phyloP scores from a whole-genome alignment of 768 basidiomycete genomes.

The Rhodosporidiobolus sp. region DNA sequence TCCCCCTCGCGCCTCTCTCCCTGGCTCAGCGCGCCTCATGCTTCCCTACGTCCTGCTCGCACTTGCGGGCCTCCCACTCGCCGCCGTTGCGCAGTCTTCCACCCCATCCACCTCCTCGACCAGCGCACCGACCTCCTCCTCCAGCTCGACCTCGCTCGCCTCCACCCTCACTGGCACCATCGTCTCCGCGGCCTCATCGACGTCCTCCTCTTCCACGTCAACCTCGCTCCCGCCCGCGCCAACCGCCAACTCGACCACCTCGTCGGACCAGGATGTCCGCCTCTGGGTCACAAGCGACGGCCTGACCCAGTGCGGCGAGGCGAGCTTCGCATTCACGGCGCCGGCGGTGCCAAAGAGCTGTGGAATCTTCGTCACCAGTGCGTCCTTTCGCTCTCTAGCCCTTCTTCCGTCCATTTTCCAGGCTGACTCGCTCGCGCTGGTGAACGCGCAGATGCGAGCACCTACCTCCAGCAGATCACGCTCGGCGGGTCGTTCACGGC shows the following conservation, averaged over 20 bases:
- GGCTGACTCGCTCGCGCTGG: no score
- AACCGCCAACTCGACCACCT: conserved; percentile 12
- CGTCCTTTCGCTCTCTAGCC: not conserved
- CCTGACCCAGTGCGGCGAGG: conserved; percentile 12
- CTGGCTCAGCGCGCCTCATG: no score
- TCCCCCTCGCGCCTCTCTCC: no score
- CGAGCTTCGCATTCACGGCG: conserved; percentile 19
- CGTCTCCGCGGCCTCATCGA: not conserved
- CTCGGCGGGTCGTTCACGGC: conserved; percentile 6
- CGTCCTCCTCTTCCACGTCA: not conserved
- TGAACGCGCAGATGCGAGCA: conserved; percentile 8
- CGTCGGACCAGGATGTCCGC: not conserved
- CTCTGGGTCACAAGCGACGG: conserved; percentile 10
- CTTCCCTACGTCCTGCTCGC: no score
- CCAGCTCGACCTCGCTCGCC: not conserved
- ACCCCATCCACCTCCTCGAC: not conserved
- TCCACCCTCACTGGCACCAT: not conserved
- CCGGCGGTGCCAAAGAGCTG: conserved; percentile 20
- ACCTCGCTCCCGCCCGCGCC: not conserved
- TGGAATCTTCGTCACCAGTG: conserved; percentile 25
- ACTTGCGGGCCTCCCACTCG: no score
- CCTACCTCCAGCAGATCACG: conserved; percentile 25
- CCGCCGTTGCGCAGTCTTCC: no score
- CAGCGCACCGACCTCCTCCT: not conserved
- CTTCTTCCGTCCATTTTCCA: no score